phyloP scores from a whole-genome alignment of 352 stramenopile genomes.

The Hyaloperonospora arabidopsidis region DNA sequence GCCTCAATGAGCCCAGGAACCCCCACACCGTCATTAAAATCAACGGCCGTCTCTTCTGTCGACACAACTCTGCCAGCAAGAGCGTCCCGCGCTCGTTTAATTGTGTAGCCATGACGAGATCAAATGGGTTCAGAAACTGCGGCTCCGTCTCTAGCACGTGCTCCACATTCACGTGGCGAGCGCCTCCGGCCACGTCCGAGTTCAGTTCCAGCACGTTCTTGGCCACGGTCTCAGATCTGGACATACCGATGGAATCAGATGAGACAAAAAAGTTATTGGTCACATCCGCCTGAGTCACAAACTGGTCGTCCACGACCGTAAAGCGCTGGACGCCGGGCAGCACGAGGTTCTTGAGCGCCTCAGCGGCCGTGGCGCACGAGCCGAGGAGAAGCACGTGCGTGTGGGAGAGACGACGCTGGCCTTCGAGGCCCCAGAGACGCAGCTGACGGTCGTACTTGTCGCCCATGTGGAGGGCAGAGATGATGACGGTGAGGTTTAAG shows the following conservation, averaged over 20 bases:
- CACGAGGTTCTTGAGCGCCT: conserved; percentile 98
- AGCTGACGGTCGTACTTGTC: conserved; percentile 99
- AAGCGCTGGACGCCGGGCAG: conserved; percentile 86
- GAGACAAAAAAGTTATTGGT: conserved; percentile 94
- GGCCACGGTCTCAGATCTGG: conserved; percentile 73
- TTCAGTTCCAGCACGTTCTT: conserved; percentile 94
- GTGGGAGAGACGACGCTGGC: conserved; percentile 84
- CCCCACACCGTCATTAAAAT: conserved; percentile 87
- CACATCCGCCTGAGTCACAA: conserved; percentile 61
- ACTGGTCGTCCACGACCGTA: conserved; percentile 89
- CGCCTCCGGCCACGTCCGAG: conserved; percentile 78
- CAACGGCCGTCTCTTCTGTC: conserved; percentile 61
- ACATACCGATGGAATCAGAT: conserved; percentile 36
- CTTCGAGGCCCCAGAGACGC: conserved; percentile 93
- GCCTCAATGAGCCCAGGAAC: conserved; percentile 85
- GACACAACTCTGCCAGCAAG: conserved; percentile 64
- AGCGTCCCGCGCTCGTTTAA: conserved; percentile 51
- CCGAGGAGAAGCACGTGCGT: conserved; percentile 89
- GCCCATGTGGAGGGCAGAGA: conserved; percentile 20
- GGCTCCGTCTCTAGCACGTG: conserved; percentile 51
- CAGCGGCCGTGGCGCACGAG: conserved; percentile 88
- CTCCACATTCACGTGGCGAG: conserved; percentile 37
- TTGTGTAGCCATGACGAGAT: conserved; percentile 86
- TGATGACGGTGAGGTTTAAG: too few relatives aligned
- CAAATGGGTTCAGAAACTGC: conserved; percentile 52